phyloP scores from a whole-genome alignment of 2,329 filamentous ascomycete species.

The Ploettnerulaceae sp. region DNA sequence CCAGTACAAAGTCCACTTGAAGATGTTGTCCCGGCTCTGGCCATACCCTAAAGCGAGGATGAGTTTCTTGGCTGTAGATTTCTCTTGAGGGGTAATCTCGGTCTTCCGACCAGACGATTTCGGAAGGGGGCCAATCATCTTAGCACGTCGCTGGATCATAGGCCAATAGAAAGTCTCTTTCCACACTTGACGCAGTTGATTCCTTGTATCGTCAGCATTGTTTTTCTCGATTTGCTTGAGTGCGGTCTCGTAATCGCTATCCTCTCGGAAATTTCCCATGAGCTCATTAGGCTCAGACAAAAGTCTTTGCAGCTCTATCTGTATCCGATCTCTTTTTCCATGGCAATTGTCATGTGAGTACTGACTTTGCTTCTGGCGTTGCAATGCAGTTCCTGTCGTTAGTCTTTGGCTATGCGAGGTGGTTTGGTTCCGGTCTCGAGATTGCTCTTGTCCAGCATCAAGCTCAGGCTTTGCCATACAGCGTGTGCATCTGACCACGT shows the following conservation, averaged over 20 bases:
- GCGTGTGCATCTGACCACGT: no score
- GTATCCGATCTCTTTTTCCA: background rate
- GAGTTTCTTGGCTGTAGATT: conserved; percentile 15
- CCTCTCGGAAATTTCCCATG: conserved; percentile 10
- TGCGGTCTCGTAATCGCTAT: conserved; percentile 6
- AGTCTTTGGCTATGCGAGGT: no score
- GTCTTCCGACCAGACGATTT: conserved; percentile 10
- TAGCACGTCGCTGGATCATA: conserved; percentile 21
- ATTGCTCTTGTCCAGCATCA: no score
- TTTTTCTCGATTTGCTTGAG: conserved; percentile 17
- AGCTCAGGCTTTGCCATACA: no score
- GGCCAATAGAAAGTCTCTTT: conserved; percentile 23
- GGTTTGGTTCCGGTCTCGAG: no score
- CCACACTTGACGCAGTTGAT: conserved; percentile 8
- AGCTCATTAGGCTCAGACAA: conserved; percentile 14
- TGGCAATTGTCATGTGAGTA: background rate
- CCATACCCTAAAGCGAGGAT: conserved; percentile 13
- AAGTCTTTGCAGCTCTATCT: background rate
- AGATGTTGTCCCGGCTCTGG: conserved; percentile 12
- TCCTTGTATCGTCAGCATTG: conserved; percentile 14
- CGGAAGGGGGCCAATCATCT: conserved; percentile 19
- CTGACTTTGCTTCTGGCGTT: background rate
- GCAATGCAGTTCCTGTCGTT: background rate
- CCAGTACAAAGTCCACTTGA: conserved; percentile 21
- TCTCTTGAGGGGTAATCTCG: conserved; percentile 20